phyloP scores from a whole-genome alignment of 164 flowering plant species.

The Piper longum region DNA sequence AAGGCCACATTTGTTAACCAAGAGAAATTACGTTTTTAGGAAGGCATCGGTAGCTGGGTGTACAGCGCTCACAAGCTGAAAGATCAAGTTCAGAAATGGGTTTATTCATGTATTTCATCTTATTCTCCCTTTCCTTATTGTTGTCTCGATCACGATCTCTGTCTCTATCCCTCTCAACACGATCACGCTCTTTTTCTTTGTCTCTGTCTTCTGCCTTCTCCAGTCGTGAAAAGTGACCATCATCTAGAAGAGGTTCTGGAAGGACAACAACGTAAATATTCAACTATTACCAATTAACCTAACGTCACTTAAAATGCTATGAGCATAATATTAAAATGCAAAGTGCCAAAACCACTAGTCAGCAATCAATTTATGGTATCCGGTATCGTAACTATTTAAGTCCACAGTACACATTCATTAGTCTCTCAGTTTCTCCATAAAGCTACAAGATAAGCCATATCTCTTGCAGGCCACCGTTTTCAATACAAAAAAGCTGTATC shows the following conservation, averaged over 20 bases:
- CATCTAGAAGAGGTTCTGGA: conserved; percentile 50
- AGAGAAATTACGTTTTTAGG: conserved; percentile 58
- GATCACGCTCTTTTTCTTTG: conserved; percentile 40
- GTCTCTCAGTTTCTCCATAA: too few relatives aligned
- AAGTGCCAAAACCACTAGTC: too few relatives aligned
- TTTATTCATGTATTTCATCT: conserved; percentile 48
- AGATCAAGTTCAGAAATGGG: conserved; percentile 94
- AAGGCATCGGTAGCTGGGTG: conserved; percentile 92
- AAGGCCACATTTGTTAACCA: neutral
- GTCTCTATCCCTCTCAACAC: conserved; percentile 51
- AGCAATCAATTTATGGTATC: too few relatives aligned
- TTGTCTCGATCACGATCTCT: conserved; percentile 32
- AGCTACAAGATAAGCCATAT: too few relatives aligned
- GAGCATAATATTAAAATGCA: too few relatives aligned
- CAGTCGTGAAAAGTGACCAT: conserved; percentile 32
- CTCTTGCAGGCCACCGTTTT: too few relatives aligned
- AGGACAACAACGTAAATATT: neutral
- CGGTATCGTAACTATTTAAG: too few relatives aligned
- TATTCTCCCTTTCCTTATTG: conserved; percentile 42
- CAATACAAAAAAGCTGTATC: too few relatives aligned
- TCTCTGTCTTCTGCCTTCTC: conserved; percentile 55
- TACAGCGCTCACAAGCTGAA: conserved; percentile 84
- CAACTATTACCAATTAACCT: conserved; percentile 1
- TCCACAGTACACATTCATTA: too few relatives aligned
- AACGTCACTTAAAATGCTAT: neutral